Percentiles rank a stretch among this genome's conserved stretches.
phyloP scores from a whole-genome alignment of 805 yeast genomes.

The Wickerhamiella domercqiae region DNA sequence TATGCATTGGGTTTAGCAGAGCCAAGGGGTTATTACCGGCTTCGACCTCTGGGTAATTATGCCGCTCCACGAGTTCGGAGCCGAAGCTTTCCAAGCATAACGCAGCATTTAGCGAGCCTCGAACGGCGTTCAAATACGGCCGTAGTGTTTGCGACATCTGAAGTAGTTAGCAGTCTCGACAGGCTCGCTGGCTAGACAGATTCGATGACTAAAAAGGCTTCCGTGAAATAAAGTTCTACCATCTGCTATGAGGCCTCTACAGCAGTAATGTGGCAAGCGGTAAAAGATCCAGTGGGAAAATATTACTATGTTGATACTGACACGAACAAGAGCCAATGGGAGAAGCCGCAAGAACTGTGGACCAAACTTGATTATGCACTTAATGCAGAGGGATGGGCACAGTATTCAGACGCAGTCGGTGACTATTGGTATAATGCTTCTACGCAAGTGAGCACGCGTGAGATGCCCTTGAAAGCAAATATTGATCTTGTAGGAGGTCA shows the following conservation, averaged over 20 bases:
- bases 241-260: too few relatives aligned
- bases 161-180: not conserved
- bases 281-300: slow-evolving; percentile 19
- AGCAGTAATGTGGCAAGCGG: slow-evolving; percentile 6
- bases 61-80: slow-evolving; percentile 91
- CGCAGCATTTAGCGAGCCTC: slow-evolving; percentile 86
- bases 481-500: too few relatives aligned
- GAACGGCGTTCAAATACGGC: slow-evolving; percentile 87
- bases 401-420: slow-evolving; percentile 39
- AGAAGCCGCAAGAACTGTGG: slow-evolving; percentile 45
- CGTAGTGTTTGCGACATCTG: slow-evolving; percentile 85
- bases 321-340: slow-evolving; percentile 68
- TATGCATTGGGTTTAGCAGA: slow-evolving; percentile 71
- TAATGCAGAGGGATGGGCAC: slow-evolving; percentile 39
- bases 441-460: slow-evolving; percentile 67
- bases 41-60: slow-evolving; percentile 93
- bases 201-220: too few relatives aligned
- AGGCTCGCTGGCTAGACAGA: not conserved
- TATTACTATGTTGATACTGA: slow-evolving; percentile 52
- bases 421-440: slow-evolving; percentile 53
- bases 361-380: slow-evolving; percentile 29
- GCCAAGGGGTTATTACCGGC: slow-evolving; percentile 71
- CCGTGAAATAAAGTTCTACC: too few relatives aligned
- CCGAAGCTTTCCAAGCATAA: slow-evolving; percentile 85
- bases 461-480: slow-evolving; percentile 39